Conservation (phyloP, 2,329 filamentous ascomycete genomes). For the Penicillium sp. region DNA sequence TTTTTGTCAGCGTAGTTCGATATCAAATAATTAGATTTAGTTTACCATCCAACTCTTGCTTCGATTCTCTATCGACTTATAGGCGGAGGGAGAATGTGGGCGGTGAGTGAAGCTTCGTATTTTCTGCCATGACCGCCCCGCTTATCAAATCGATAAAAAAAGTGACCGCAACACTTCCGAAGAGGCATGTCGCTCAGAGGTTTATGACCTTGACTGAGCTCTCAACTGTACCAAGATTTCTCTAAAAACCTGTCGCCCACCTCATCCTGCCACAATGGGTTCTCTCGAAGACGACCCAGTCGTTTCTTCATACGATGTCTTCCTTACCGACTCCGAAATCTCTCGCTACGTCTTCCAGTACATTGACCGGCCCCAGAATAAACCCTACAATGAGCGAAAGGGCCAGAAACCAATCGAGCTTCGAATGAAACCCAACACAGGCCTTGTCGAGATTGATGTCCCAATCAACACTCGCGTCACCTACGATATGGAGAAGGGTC, state of each 20-base stretch:
- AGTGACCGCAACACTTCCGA: not conserved
- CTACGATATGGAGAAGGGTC: slow-evolving; percentile 82
- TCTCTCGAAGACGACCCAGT: slow-evolving; percentile 61
- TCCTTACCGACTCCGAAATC: slow-evolving; percentile 73
- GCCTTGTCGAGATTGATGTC: slow-evolving; percentile 91
- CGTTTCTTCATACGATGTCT: slow-evolving; percentile 77
- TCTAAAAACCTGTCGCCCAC: not conserved
- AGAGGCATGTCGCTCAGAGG: not conserved
- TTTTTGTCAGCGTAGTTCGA: not conserved
- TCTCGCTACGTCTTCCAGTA: slow-evolving; percentile 85
- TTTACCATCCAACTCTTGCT: too few relatives aligned
- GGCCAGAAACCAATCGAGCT: slow-evolving; percentile 67
- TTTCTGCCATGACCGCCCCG: slow-evolving; percentile 23
- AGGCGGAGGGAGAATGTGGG: not conserved
- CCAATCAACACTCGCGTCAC: slow-evolving; percentile 70
- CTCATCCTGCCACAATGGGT: slow-evolving; percentile 9
- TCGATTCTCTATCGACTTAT: too few relatives aligned
- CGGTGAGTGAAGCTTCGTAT: slow-evolving; percentile 10
- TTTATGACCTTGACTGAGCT: not conserved
- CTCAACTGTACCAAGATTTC: not conserved
- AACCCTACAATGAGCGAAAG: slow-evolving; percentile 61
- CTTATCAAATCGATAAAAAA: slow-evolving; percentile 16
- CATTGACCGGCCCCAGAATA: slow-evolving; percentile 64
- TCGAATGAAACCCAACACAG: slow-evolving; percentile 77
- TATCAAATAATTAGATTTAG: too few relatives aligned